Evolutionary conservation across 2,329 filamentous ascomycete genomes (phyloP).

Genomic region (Dothistroma pini): DNA sequence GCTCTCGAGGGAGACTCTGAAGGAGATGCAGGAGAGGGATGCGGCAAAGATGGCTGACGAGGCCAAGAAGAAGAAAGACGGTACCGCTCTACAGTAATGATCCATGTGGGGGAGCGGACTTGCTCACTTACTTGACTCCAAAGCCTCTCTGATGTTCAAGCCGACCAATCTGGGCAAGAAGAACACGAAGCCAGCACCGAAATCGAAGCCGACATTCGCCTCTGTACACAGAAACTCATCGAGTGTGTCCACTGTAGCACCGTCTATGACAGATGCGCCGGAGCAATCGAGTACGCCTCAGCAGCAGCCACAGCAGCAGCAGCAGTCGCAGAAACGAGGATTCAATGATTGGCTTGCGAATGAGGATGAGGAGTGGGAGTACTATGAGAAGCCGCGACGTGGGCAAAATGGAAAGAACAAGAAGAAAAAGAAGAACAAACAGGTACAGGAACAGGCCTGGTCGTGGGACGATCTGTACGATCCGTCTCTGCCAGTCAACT

Average conservation of each 20-base stretch:
- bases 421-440: slow-evolving; percentile 59
- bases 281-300: slow-evolving; percentile 23
- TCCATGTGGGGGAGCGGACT: slow-evolving; percentile 34
- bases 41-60: slow-evolving; percentile 49
- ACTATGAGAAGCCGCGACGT: slow-evolving; percentile 55
- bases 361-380: slow-evolving; percentile 71
- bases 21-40: slow-evolving; percentile 59
- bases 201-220: slow-evolving; percentile 58
- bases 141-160: slow-evolving; percentile 75
- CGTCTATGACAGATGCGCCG: slow-evolving; percentile 21
- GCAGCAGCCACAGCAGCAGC: slow-evolving; percentile 34
- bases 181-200: slow-evolving; percentile 53
- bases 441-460: slow-evolving; percentile 38
- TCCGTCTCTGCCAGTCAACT: slow-evolving; percentile 73
- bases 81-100: slow-evolving; percentile 47
- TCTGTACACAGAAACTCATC: slow-evolving; percentile 27
- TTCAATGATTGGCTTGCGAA: slow-evolving; percentile 83
- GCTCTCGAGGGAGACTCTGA: slow-evolving; percentile 57
- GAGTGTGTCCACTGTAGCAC: slow-evolving; percentile 25
- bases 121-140: slow-evolving; percentile 45
- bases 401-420: slow-evolving; percentile 75
- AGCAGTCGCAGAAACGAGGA: slow-evolving; percentile 43
- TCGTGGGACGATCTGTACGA: slow-evolving; percentile 95
- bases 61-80: slow-evolving; percentile 55
- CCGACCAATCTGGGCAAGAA: slow-evolving; percentile 60